Conservation (phyloP, 1,284 basidiomycete species). For the Pseudozyma tsukubaensis region DNA sequence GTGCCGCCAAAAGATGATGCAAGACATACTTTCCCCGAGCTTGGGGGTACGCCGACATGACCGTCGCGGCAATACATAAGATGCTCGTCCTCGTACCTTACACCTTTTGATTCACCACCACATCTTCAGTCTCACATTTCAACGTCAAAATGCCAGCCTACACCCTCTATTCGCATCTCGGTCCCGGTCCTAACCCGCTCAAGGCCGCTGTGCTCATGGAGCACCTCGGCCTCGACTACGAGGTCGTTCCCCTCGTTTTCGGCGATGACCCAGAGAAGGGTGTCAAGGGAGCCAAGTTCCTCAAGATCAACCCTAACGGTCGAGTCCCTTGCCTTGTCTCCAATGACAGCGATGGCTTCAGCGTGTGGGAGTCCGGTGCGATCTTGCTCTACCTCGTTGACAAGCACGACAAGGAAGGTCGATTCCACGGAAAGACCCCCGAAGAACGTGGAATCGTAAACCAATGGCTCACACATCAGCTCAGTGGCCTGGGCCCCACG, state of each 20-base stretch:
- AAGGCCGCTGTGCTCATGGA: conserved; percentile 61
- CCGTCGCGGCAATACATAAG: background rate
- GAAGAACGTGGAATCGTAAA: conserved; percentile 49
- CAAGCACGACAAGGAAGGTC: conserved; percentile 55
- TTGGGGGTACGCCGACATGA: background rate
- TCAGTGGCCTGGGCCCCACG: conserved; percentile 50
- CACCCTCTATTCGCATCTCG: conserved; percentile 60
- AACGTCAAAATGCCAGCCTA: conserved; percentile 32
- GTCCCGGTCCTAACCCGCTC: conserved; percentile 60
- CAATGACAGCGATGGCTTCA: conserved; percentile 55
- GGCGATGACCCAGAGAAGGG: conserved; percentile 58
- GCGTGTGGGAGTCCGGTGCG: conserved; percentile 60
- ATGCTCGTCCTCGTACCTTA: background rate
- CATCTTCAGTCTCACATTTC: background rate
- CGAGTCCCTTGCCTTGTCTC: conserved; percentile 60
- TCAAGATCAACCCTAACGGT: conserved; percentile 60
- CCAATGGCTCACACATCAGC: conserved; percentile 60
- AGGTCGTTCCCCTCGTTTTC: conserved; percentile 54
- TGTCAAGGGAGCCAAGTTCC: conserved; percentile 60
- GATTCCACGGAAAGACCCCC: conserved; percentile 44
- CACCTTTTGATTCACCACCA: background rate
- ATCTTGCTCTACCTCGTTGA: conserved; percentile 60
- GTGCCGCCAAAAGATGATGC: background rate
- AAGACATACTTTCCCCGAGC: background rate
- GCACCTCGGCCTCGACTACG: conserved; percentile 58